Conservation (phyloP, 1,284 basidiomycete genomes). For the Boletus holoroseus region DNA sequence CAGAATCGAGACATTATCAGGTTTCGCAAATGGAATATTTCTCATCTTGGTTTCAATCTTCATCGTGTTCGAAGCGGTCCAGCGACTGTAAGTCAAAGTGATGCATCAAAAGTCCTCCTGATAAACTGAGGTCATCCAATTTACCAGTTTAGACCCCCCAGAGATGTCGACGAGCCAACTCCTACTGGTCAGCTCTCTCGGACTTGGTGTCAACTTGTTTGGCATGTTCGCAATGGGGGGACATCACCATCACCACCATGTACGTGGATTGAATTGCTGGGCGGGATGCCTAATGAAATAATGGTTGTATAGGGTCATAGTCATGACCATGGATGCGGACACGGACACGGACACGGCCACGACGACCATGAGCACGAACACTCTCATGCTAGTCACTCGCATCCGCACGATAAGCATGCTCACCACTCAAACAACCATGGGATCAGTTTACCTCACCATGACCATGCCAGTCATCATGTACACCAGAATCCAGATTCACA, state of each 20-base stretch:
- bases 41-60: slow-evolving; percentile 95
- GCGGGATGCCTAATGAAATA: not conserved
- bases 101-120: not conserved
- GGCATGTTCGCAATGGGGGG: slow-evolving; percentile 99
- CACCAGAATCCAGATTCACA: slow-evolving; percentile 34
- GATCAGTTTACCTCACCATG: slow-evolving; percentile 6
- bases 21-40: slow-evolving; percentile 98
- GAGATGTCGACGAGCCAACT: slow-evolving; percentile 98
- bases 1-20: slow-evolving; percentile 97
- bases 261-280: slow-evolving; percentile 34
- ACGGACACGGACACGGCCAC: slow-evolving; percentile 45
- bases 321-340: slow-evolving; percentile 44
- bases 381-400: slow-evolving; percentile 22
- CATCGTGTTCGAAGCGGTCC: slow-evolving; percentile 97
- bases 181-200: slow-evolving; percentile 82
- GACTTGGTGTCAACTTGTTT: slow-evolving; percentile 91
- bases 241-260: slow-evolving; percentile 88
- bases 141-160: slow-evolving; percentile 79
- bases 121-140: slow-evolving; percentile 7
- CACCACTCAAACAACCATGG: slow-evolving; percentile 12
- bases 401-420: slow-evolving; percentile 21
- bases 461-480: slow-evolving; percentile 24
- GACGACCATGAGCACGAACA: slow-evolving; percentile 37
- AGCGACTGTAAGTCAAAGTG: slow-evolving; percentile 74
- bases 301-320: slow-evolving; percentile 42